Conservation (phyloP, 139 green algal genomes). For the Auxenochlorella protothecoides region DNA sequence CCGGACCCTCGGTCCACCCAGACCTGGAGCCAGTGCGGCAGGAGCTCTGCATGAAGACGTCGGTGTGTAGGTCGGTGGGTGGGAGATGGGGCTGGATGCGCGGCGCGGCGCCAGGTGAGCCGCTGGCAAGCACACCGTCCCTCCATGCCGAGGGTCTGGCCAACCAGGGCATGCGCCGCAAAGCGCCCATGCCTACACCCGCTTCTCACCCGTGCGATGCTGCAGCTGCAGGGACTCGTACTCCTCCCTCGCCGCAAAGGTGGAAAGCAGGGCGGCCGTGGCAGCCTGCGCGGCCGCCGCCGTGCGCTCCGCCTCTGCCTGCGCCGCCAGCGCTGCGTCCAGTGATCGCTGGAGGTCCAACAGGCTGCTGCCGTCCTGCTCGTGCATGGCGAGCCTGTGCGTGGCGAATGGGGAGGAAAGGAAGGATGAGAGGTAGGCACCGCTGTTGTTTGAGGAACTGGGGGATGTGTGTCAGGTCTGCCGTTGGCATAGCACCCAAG, state of each 20-base stretch:
- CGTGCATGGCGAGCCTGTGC: background rate
- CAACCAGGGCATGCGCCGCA: too few relatives aligned
- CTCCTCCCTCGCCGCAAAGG: slow-evolving; percentile 1
- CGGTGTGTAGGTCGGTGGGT: background rate
- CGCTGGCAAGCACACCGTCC: too few relatives aligned
- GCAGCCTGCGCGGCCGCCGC: slow-evolving; percentile 1
- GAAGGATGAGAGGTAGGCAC: background rate
- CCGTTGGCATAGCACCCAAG: too few relatives aligned
- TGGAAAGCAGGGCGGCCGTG: slow-evolving; percentile 2
- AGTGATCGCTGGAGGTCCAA: background rate
- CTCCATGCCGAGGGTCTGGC: too few relatives aligned
- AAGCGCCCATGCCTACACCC: background rate
- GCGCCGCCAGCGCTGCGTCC: background rate
- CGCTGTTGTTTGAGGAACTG: background rate
- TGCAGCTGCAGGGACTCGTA: slow-evolving; percentile 6
- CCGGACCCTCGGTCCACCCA: background rate
- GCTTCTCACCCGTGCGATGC: slow-evolving; percentile 5
- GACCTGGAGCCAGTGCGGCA: slow-evolving; percentile 9
- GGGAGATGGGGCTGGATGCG: too few relatives aligned
- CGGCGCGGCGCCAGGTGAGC: too few relatives aligned
- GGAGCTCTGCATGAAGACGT: background rate
- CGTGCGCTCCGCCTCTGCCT: background rate
- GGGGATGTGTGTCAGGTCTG: slow-evolving; percentile 2
- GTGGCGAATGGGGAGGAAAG: background rate
- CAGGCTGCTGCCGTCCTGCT: background rate